Base-by-base conservation (phyloP, 805 yeast genomes). In the Ogataea henricii region DNA sequence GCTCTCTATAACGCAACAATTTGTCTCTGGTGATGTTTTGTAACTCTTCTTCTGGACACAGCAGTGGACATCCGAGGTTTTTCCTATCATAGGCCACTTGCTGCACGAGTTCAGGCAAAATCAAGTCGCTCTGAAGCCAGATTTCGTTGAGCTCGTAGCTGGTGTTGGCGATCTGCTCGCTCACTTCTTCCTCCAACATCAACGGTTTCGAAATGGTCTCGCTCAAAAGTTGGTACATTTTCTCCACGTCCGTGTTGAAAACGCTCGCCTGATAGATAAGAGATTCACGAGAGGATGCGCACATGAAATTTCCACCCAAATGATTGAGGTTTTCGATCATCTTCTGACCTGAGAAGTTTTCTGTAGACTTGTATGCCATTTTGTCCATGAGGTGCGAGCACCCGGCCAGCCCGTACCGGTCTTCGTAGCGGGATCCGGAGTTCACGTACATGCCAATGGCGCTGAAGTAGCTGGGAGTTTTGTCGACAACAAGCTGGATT, bases 241-340 rank as follows among this genome's bases (percentile, higher is more conserved):
- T 72, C 33, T 81, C 92, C 8, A 86, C 83, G 61, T 91, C 97
- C 38, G 77, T 75, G 64, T 91, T 91, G 76, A 94, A 92, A 1
- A 90, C 96, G 2, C 96, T 85, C 1, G 97, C 95, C 68, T 94
- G 98, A 67, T 94, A 94, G 70, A 92, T 81, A 72, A 92, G 77
- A 3, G 95, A 79, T 66, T 94, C 99, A 61, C 99, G 77, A 6
- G 95, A 87, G 0, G 96, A 86, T 1, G 96, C 85, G 62, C 96
- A 87, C 82, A 89, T 91, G 68, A 87, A 90, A 65, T 90, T 92
- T 12, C 98, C 99, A 41, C 99, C 99, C 48, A 94, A 67, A 30
- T 80, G 73, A 48, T 89, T 90, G 52, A 94, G 71, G 17, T 77
- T 77, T 54, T 85, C 85, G 55, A 87, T 76, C 89, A 94, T 87